A percentile compares a stretch with the other conserved stretches of the same genome.
phyloP scores from a whole-genome alignment of 129 eudicot species.

The Flaveria ramosissima region DNA sequence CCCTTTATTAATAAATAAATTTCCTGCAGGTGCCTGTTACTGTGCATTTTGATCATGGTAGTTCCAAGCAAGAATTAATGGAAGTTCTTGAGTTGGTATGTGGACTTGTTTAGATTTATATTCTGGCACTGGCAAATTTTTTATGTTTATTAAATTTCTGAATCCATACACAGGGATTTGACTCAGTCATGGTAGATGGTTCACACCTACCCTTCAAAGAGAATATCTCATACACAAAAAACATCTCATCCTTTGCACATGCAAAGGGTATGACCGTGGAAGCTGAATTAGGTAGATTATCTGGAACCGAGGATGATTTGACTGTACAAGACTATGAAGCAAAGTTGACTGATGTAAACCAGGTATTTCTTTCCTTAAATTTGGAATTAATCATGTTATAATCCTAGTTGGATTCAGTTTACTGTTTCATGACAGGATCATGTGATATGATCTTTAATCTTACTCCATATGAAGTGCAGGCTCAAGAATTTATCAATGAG shows the following conservation, averaged over 20 bases:
- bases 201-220: slow-evolving; percentile 80
- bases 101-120: background rate
- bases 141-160: slow-evolving; percentile 5
- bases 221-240: slow-evolving; percentile 76
- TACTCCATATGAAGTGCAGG: slow-evolving; percentile 52
- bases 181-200: slow-evolving; percentile 96
- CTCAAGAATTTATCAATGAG: slow-evolving; percentile 77
- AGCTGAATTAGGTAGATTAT: slow-evolving; percentile 97
- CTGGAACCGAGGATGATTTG: slow-evolving; percentile 96
- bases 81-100: slow-evolving; percentile 86
- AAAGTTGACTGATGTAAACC: slow-evolving; percentile 73
- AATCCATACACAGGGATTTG: slow-evolving; percentile 63
- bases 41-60: slow-evolving; percentile 95
- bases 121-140: background rate
- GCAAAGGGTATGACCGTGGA: slow-evolving; percentile 69
- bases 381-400: background rate
- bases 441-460: background rate
- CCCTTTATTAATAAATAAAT: background rate
- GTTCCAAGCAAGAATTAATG: slow-evolving; percentile 76
- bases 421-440: background rate
- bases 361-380: slow-evolving; percentile 44
- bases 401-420: background rate
- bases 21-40: slow-evolving; percentile 85
- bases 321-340: slow-evolving; percentile 95
- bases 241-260: slow-evolving; percentile 70